Percentiles rank a stretch among this genome's conserved stretches.
Evolutionary conservation across 2,329 filamentous ascomycete species (phyloP).

Genomic region (Pleoardoris graminearum): DNA sequence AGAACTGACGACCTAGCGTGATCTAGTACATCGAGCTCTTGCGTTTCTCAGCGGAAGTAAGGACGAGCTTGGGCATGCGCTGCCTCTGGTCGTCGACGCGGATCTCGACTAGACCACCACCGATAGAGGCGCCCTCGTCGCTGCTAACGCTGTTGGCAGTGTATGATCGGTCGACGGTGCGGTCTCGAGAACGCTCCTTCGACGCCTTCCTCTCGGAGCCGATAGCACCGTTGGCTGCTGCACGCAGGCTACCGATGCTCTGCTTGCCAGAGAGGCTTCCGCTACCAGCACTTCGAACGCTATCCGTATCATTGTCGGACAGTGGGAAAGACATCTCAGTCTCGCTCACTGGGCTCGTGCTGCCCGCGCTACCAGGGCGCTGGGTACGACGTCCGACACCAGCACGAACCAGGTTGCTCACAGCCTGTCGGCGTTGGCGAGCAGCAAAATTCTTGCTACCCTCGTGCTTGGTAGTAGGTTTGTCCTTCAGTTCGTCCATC

Average conservation of each 20-base stretch:
- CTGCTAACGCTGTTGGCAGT: constrained; percentile 68
- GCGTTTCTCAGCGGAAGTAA: constrained; percentile 88
- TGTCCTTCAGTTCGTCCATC: constrained; percentile 85
- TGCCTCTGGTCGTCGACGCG: constrained; percentile 59
- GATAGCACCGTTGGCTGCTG: constrained; percentile 80
- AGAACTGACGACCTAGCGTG: constrained; percentile 12
- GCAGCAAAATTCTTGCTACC: constrained; percentile 97
- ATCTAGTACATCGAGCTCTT: constrained; percentile 68
- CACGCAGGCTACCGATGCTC: constrained; percentile 74
- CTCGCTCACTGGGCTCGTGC: constrained; percentile 89
- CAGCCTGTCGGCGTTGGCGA: constrained; percentile 86
- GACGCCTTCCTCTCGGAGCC: constrained; percentile 77
- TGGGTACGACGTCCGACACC: constrained; percentile 79
- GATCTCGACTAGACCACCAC: constrained; percentile 59
- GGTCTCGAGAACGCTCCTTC: constrained; percentile 44
- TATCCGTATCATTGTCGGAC: constrained; percentile 64
- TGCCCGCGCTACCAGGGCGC: constrained; percentile 69
- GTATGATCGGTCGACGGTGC: constrained; percentile 49
- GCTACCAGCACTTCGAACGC: constrained; percentile 65
- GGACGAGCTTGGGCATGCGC: constrained; percentile 77
- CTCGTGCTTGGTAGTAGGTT: constrained; percentile 90
- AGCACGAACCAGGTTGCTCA: constrained; percentile 88
- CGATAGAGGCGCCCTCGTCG: constrained; percentile 59
- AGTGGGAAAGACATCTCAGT: constrained; percentile 69
- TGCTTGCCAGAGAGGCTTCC: constrained; percentile 78